Evolutionary conservation across 2,329 filamentous ascomycete genomes (phyloP), one percentile per base, ranked within the genome.

Genomic region (Phialocephala subalpina): DNA sequence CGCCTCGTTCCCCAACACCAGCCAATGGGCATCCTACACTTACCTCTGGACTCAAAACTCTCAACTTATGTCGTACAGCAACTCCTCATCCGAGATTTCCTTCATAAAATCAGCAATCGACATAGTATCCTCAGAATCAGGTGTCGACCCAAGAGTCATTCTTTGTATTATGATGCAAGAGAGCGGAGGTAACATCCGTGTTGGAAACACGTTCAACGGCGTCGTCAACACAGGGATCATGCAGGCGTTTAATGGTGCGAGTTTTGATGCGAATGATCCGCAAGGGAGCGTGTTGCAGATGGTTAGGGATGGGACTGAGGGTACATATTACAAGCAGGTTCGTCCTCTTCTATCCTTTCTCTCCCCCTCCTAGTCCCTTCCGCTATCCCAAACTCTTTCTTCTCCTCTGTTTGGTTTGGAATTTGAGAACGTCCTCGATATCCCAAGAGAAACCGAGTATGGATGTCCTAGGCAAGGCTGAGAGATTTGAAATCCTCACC

Each of bases 271-370:
- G 3, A 62, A 63, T 25, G 63, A 68, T 56, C 69, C 67, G 11
- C 59, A 62, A 25, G 72, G 71, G 29, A 62, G 69, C 56, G 74
- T 75, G 56, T 40, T 69, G 29, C 73, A 73, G 59, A 75, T 75
- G 73, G 67, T 75, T 42, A 68, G 70, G 7, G 73, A 75, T 64
- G 73, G 73, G 6, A 70, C 69, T 9, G 64, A 72, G 66, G 73
- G 73, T 3, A 75, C 72, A 11, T 42, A 6, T 42, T 42, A 14
- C 14, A 42, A 42, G 18, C 3, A 4, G 3, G 38, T 42, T 16
- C 4, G 38, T 42, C 14, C 38, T 12, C 29, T 9, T 4, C 29
- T 33, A 4, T 33, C 29, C 4, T 33, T 33, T 33, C 9, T 9
- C 29, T 33, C 29, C 4, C 29, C 29, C n/a, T n/a, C n/a, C n/a